A percentile compares a stretch with the other conserved stretches of the same genome.
phyloP scores from a whole-genome alignment of 495 filamentous ascomycete species.

The Arthonia radiata region DNA sequence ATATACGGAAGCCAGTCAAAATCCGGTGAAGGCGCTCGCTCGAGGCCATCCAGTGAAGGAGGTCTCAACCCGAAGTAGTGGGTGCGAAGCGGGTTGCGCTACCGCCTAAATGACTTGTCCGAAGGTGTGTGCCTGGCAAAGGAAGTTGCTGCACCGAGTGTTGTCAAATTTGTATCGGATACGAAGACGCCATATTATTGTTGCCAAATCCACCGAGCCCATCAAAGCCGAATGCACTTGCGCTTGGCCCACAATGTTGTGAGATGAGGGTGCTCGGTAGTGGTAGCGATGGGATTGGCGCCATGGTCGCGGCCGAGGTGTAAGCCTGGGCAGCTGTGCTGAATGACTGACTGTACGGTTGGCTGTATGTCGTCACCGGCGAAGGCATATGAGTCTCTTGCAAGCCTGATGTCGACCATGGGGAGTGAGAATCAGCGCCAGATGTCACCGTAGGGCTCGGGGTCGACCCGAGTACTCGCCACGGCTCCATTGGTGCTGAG shows the following conservation, averaged over 20 bases:
- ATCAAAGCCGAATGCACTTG: constrained; percentile 43
- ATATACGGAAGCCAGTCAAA: constrained; percentile 15
- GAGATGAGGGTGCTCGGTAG: constrained; percentile 73
- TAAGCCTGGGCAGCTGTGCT: constrained; percentile 44
- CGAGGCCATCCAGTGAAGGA: constrained; percentile 14
- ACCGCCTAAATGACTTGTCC: constrained; percentile 8
- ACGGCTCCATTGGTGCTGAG: constrained; percentile 59
- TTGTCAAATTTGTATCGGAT: constrained; percentile 29
- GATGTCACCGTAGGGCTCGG: constrained; percentile 47
- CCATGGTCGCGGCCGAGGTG: constrained; percentile 25
- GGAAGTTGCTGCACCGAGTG: constrained; percentile 1
- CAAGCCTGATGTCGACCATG: constrained; percentile 36
- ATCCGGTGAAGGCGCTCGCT: too few species aligned
- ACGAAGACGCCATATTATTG: constrained; percentile 31
- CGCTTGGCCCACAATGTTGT: constrained; percentile 49
- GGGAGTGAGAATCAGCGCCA: constrained; percentile 40
- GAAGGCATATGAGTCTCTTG: constrained; percentile 45
- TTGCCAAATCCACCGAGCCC: too few species aligned
- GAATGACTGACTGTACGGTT: constrained; percentile 39
- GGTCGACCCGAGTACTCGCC: constrained; percentile 72
- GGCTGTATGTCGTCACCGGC: constrained; percentile 53
- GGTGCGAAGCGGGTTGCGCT: constrained; percentile 5
- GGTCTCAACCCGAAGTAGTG: constrained; percentile 6
- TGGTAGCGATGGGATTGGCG: constrained; percentile 44
- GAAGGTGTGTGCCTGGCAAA: constrained; percentile 6